Conservation (phyloP, 1,284 basidiomycete species). For the Trametes hirsuta region DNA sequence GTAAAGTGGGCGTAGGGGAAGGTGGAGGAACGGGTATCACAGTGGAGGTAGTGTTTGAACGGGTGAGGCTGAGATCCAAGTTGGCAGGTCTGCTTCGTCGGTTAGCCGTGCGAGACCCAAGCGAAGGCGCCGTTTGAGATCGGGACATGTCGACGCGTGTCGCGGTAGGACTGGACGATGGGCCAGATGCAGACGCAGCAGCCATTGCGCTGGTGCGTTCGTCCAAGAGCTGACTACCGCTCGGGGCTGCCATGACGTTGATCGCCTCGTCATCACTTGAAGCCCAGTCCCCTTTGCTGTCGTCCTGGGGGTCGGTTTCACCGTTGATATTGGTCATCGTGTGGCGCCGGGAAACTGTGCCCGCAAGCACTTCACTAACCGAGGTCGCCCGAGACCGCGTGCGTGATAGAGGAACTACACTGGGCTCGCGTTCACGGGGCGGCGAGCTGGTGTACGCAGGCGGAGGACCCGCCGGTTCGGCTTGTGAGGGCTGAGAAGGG, state of each 20-base stretch:
- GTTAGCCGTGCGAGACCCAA: slow-evolving; percentile 30
- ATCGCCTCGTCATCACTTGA: slow-evolving; percentile 85
- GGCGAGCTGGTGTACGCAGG: slow-evolving; percentile 55
- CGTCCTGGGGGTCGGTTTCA: slow-evolving; percentile 41
- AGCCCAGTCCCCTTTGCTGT: slow-evolving; percentile 67
- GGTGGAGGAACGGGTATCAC: slow-evolving; percentile 49
- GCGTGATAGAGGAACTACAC: slow-evolving; percentile 36
- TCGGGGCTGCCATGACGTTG: slow-evolving; percentile 74
- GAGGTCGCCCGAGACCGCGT: slow-evolving; percentile 55
- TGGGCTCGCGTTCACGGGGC: slow-evolving; percentile 31
- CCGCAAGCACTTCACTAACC: slow-evolving; percentile 61
- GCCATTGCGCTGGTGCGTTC: slow-evolving; percentile 73
- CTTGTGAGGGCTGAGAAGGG: slow-evolving; percentile 27
- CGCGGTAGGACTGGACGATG: slow-evolving; percentile 13
- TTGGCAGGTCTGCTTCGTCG: slow-evolving; percentile 66
- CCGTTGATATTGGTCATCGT: slow-evolving; percentile 32
- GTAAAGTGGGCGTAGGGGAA: slow-evolving; percentile 64
- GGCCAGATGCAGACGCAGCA: slow-evolving; percentile 37
- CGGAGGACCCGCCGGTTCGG: slow-evolving; percentile 50
- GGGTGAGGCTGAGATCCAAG: slow-evolving; percentile 57
- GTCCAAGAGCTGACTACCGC: slow-evolving; percentile 77
- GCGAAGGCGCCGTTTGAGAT: slow-evolving; percentile 30
- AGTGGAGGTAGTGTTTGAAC: slow-evolving; percentile 38
- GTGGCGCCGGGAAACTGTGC: slow-evolving; percentile 39
- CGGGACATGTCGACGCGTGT: slow-evolving; percentile 33